phyloP scores from a whole-genome alignment of 148 eudicot genomes.

The Silene conica region DNA sequence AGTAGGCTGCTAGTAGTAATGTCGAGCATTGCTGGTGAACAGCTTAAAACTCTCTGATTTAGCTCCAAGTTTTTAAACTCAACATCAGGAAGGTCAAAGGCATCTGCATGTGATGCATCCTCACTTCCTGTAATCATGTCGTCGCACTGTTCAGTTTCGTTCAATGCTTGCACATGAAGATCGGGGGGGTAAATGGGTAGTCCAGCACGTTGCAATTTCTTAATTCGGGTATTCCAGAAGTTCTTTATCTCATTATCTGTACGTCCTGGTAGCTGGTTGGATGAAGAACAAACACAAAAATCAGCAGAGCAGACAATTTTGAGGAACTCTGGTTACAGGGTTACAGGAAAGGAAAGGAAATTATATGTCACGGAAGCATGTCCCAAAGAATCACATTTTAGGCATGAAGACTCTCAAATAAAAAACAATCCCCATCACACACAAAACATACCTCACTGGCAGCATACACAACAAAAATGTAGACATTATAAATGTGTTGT shows the following conservation, averaged over 20 bases:
- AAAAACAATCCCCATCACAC: background rate
- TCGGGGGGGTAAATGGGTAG: conserved; percentile 67
- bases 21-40: conserved; percentile 19
- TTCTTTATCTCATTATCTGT: conserved; percentile 88
- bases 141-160: conserved; percentile 46
- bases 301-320: background rate
- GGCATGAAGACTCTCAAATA: conserved; percentile 14
- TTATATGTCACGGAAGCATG: background rate
- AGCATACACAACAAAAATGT: conserved; percentile 2
- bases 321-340: too few relatives aligned
- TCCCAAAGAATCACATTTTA: conserved; percentile 18
- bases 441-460: background rate
- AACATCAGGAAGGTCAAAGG: conserved; percentile 45
- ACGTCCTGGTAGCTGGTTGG: conserved; percentile 66
- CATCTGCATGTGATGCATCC: conserved; percentile 31
- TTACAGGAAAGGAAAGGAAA: too few relatives aligned
- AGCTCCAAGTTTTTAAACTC: conserved; percentile 48
- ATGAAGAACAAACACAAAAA: background rate
- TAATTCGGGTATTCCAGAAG: conserved; percentile 78
- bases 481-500: conserved; percentile 13
- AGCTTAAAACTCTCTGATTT: conserved; percentile 29
- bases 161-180: conserved; percentile 34
- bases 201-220: conserved; percentile 69
- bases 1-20: conserved; percentile 27
- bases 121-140: conserved; percentile 30